These are phyloP conservation scores for Talaromyces rugulosus DNA, from an alignment of 2,329 filamentous ascomycete species.

Conservation along the genomic window DNA sequence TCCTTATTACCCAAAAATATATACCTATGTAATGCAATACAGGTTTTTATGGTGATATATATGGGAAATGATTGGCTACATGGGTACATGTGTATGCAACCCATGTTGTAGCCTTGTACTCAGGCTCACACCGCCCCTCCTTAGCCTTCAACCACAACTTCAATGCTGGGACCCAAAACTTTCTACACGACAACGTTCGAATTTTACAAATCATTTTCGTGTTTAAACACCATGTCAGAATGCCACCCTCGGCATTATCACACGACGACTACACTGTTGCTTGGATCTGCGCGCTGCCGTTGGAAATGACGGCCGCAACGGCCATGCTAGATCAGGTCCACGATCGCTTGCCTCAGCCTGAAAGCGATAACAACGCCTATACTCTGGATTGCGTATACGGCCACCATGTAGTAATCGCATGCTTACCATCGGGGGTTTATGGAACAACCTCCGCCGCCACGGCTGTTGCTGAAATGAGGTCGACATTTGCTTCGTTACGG, in stretches of 20 bases:
- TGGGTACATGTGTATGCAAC: too few relatives aligned
- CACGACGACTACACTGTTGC: constrained; percentile 1
- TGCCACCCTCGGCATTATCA: not conserved
- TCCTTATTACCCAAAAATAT: too few relatives aligned
- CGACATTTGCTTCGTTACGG: not conserved
- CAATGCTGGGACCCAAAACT: too few relatives aligned
- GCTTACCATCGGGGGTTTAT: not conserved
- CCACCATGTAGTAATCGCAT: not conserved
- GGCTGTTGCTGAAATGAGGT: not conserved
- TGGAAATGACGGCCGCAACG: constrained; percentile 5
- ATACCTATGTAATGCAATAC: too few relatives aligned
- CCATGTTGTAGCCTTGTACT: too few relatives aligned
- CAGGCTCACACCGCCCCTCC: too few relatives aligned
- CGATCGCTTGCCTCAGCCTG: not conserved
- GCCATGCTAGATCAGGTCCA: constrained; percentile 16
- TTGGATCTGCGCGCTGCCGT: constrained; percentile 4
- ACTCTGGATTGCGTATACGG: not conserved
- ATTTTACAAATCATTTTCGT: too few relatives aligned
- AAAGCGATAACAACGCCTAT: not conserved
- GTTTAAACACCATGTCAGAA: too few relatives aligned
- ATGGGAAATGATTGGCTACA: too few relatives aligned
- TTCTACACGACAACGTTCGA: too few relatives aligned
- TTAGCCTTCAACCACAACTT: too few relatives aligned
- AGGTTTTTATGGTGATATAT: too few relatives aligned
- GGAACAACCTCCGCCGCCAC: not conserved